Percentiles rank a stretch among this genome's conserved stretches.
Evolutionary conservation across 495 filamentous ascomycete genomes (phyloP).

Genomic region (Lindgomyces ingoldianus): DNA sequence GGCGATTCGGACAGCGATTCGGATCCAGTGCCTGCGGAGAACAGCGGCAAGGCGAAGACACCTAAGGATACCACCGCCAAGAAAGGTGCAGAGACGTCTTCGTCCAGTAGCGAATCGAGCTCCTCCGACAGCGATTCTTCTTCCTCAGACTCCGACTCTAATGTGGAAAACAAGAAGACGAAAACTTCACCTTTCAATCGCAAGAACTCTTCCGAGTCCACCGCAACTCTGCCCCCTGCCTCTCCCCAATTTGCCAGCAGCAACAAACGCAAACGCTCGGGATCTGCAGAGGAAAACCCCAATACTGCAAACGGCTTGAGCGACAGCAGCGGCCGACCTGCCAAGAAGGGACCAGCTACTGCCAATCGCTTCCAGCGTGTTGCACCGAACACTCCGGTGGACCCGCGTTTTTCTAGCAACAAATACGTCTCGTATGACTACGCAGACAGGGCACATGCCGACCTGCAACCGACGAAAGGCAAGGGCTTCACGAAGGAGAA

Average conservation of each 20-base stretch:
- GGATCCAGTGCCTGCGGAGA: background rate
- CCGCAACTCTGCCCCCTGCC: constrained; percentile 34
- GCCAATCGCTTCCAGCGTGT: constrained; percentile 56
- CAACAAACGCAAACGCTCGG: constrained; percentile 41
- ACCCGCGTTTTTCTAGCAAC: constrained; percentile 65
- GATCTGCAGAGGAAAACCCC: constrained; percentile 34
- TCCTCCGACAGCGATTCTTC: constrained; percentile 13
- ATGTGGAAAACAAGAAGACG: constrained; percentile 8
- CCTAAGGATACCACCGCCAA: background rate
- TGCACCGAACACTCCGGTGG: constrained; percentile 57
- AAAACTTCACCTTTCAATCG: background rate
- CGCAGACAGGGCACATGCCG: constrained; percentile 79
- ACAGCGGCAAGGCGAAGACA: background rate
- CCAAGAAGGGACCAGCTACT: constrained; percentile 10
- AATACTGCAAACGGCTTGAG: background rate
- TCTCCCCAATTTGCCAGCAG: constrained; percentile 20
- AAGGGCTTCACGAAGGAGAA: constrained; percentile 99
- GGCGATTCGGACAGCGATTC: constrained; percentile 2
- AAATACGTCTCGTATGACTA: constrained; percentile 82
- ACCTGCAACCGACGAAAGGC: constrained; percentile 85
- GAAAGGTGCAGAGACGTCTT: background rate
- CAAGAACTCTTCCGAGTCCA: constrained; percentile 40
- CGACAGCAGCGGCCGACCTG: background rate
- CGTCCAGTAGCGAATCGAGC: background rate
- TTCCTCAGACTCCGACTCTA: constrained; percentile 26